Evolutionary conservation across 2,329 filamentous ascomycete genomes (phyloP), one percentile per base, ranked within the genome.

Genomic region (Thelonectria blattea): DNA sequence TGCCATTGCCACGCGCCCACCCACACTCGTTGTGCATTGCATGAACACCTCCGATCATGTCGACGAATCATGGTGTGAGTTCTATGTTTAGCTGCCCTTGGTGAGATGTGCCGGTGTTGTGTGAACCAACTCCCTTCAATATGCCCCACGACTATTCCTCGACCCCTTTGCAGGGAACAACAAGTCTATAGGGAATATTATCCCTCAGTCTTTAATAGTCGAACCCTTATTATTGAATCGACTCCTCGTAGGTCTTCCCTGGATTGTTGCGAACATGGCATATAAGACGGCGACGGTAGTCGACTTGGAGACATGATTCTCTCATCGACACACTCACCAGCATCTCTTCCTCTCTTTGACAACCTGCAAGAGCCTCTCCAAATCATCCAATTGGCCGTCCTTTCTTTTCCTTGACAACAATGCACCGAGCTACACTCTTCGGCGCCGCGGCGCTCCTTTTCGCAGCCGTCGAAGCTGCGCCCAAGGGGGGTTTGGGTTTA

Each of bases 401-500:
- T 8, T 43, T 6, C 22, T 39, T 41, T 47, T 12, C 14, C 32
- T n/a, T 32, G 24, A 57, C 48, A 3, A 73, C 30, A n/a, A 56
- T 74, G 72, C 63, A 63, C 64, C 51, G 71, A 46, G 39, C 61
- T 15, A 63, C 63, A 6, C 47, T 73, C 34, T 34, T 72, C 55
- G 64, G 70, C 52, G 68, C 67, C 51, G 54, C 65, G 46, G 69
- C 71, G 64, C 66, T 75, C 45, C 57, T 72, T 34, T 63, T 61
- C 41, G 57, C 69, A 14, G 60, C 56, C 8, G 72, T 59, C 30
- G 67, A 74, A 39, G 73, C 71, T 14, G 69, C 69, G 24, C 50
- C 71, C 67, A 20, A 63, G 64, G 22, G 20, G 41, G 41, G 41
- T 2, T 66, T 62, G 15, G 41, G 41, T 2, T 66, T 62, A 6